These are phyloP conservation scores for Citrus glauca DNA, from an alignment of 345 rosid species.

Conservation along the genomic window DNA sequence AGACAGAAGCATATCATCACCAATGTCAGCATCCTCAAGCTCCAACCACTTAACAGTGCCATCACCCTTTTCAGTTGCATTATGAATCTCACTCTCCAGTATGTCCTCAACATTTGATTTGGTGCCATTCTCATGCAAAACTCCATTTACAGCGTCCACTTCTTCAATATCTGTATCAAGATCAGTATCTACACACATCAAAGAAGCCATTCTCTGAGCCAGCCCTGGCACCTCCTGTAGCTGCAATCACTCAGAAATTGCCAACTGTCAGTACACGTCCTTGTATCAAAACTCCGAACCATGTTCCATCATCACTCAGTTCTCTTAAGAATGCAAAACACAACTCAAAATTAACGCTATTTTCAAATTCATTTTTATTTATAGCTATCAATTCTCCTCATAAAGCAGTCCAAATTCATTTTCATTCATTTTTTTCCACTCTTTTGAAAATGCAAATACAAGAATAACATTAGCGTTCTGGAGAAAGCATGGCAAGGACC, in stretches of 20 bases:
- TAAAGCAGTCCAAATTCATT: not conserved
- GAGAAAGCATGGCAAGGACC: slow-evolving; percentile 23
- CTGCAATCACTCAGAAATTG: slow-evolving; percentile 39
- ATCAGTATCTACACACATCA: slow-evolving; percentile 77
- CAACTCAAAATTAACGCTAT: not conserved
- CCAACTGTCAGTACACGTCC: not conserved
- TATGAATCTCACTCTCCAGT: slow-evolving; percentile 41
- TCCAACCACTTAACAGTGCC: slow-evolving; percentile 74
- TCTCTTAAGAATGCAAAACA: not conserved
- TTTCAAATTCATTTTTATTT: not conserved
- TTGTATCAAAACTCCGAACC: no score
- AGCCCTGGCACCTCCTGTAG: slow-evolving; percentile 81
- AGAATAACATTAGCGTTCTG: no score
- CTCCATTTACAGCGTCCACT: slow-evolving; percentile 21
- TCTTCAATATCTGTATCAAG: slow-evolving; percentile 32
- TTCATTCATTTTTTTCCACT: no score
- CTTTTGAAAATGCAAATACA: no score
- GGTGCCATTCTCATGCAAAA: slow-evolving; percentile 13
- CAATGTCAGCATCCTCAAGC: slow-evolving; percentile 69
- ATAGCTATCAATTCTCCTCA: no score
- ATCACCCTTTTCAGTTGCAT: slow-evolving; percentile 46
- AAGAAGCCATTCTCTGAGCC: slow-evolving; percentile 86
- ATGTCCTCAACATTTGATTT: slow-evolving; percentile 42
- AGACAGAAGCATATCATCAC: slow-evolving; percentile 53
- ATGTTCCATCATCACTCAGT: not conserved